Evolutionary conservation across 345 rosid species (phyloP).

Genomic region (Kandelia obovata): DNA sequence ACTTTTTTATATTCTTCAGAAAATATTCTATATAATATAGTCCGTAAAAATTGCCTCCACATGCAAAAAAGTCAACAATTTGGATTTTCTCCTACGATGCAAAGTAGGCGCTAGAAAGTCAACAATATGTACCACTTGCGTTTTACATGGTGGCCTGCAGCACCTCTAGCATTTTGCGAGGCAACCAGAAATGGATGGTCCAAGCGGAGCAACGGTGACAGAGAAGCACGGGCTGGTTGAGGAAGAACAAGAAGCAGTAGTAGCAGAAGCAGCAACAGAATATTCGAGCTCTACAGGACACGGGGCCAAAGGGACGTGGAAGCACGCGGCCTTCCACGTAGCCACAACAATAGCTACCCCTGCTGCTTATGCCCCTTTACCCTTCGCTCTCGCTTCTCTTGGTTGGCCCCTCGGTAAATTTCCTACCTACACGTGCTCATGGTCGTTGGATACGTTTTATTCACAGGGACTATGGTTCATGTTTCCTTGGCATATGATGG

Average conservation of each 20-base stretch:
- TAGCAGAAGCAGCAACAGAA: not conserved
- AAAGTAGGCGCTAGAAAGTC: no score
- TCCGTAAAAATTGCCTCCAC: no score
- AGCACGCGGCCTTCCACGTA: constrained; percentile 53
- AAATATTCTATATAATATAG: no score
- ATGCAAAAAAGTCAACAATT: no score
- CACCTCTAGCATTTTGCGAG: no score
- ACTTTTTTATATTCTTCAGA: no score
- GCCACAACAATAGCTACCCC: constrained; percentile 58
- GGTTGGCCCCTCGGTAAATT: constrained; percentile 48
- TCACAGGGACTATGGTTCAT: not conserved
- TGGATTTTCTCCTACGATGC: no score
- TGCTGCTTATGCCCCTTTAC: constrained; percentile 55
- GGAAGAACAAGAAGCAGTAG: constrained; percentile 2
- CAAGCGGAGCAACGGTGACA: not conserved
- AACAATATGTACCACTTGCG: not conserved
- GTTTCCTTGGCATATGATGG: not conserved
- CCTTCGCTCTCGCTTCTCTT: constrained; percentile 56
- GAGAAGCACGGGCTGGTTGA: not conserved
- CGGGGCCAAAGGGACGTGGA: constrained; percentile 49
- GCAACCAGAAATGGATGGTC: not conserved
- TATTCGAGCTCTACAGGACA: not conserved
- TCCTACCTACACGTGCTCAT: not conserved
- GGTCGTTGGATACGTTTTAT: not conserved
- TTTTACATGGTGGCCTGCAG: no score